Evolutionary conservation across 768 basidiomycete species (phyloP).

Genomic region (Collybia sp.): DNA sequence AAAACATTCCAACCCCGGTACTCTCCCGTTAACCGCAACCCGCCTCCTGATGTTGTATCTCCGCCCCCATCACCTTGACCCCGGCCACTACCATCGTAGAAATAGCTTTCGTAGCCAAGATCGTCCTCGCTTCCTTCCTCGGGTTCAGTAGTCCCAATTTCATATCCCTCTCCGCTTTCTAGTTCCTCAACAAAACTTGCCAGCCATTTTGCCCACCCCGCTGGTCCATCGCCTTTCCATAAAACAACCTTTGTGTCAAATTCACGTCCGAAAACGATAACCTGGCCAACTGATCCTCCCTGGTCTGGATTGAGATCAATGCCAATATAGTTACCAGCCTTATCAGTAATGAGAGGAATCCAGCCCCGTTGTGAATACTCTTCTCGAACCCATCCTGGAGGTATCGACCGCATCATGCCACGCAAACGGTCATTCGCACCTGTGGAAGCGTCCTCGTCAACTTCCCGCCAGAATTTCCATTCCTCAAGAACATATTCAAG

Average conservation of each 20-base stretch:
- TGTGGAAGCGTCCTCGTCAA: conserved; percentile 83
- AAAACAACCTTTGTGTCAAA: conserved; percentile 98
- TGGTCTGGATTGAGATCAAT: conserved; percentile 88
- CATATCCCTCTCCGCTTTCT: conserved; percentile 86
- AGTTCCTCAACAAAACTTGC: conserved; percentile 88
- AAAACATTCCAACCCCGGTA: conserved; percentile 91
- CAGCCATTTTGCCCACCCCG: conserved; percentile 95
- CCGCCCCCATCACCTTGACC: conserved; percentile 79
- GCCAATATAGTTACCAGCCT: conserved; percentile 94
- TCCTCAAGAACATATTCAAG: conserved; percentile 92
- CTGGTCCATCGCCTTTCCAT: conserved; percentile 85
- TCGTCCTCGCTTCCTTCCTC: conserved; percentile 80
- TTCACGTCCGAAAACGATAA: conserved; percentile 97
- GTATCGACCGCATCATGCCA: conserved; percentile 82
- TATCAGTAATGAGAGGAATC: conserved; percentile 93
- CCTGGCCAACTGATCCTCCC: conserved; percentile 78
- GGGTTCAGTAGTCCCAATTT: conserved; percentile 58
- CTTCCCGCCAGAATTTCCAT: conserved; percentile 95
- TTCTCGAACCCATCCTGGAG: conserved; percentile 81
- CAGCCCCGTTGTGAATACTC: conserved; percentile 94
- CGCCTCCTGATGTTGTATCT: conserved; percentile 64
- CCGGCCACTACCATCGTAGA: conserved; percentile 73
- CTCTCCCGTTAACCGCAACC: conserved; percentile 74
- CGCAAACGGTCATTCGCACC: conserved; percentile 74
- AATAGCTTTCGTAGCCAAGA: conserved; percentile 84